phyloP scores from a whole-genome alignment of 2,329 filamentous ascomycete species.

The Ampelomyces quisqualis region DNA sequence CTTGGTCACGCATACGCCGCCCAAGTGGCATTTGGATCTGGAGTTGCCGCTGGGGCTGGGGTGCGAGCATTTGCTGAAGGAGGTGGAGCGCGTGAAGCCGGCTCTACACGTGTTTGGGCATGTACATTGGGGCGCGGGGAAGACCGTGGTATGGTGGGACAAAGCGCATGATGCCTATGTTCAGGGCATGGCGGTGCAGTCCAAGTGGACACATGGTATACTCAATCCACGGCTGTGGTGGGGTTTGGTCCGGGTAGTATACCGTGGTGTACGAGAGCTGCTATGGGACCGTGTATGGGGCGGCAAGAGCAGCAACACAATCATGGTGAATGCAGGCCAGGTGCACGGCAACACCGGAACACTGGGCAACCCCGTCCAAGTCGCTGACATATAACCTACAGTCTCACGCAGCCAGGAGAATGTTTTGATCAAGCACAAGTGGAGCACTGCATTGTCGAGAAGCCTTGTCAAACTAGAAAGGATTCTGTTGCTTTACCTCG shows the following conservation, averaged over 20 bases:
- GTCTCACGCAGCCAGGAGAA: conserved; percentile 24
- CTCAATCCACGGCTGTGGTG: conserved; percentile 51
- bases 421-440: conserved; percentile 34
- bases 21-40: conserved; percentile 68
- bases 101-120: conserved; percentile 82
- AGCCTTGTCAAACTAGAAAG: conserved; percentile 39
- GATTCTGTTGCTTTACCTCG: conserved; percentile 43
- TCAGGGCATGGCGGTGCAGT: conserved; percentile 53
- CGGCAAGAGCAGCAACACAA: conserved; percentile 51
- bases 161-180: conserved; percentile 71
- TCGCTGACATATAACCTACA: conserved; percentile 43
- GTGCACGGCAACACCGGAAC: conserved; percentile 52
- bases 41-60: conserved; percentile 63
- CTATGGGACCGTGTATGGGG: conserved; percentile 63
- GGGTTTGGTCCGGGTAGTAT: conserved; percentile 53
- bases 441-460: conserved; percentile 34
- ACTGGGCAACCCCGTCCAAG: conserved; percentile 50
- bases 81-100: conserved; percentile 73
- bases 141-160: conserved; percentile 72
- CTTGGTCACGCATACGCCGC: conserved; percentile 78
- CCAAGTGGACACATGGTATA: conserved; percentile 42
- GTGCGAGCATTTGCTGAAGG: conserved; percentile 68
- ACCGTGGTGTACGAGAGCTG: conserved; percentile 57
- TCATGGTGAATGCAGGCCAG: conserved; percentile 63
- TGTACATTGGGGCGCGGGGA: conserved; percentile 73